Base-by-base conservation (phyloP, 2,329 filamentous ascomycete genomes). In the Aspergillus sp. region DNA sequence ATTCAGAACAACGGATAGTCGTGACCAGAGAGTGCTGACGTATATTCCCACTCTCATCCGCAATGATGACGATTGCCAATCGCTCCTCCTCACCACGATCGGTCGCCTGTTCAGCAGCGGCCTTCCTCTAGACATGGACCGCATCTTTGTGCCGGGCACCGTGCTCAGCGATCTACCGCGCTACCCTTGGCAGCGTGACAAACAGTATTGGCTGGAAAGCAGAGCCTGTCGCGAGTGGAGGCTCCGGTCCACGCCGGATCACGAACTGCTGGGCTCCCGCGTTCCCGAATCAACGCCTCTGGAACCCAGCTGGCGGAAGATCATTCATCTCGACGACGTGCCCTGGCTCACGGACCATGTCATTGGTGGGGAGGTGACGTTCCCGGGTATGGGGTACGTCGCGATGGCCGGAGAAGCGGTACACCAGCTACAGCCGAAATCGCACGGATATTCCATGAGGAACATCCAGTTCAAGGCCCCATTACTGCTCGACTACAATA, bases 261-360 rank as follows among this genome's bases (percentile, higher is more conserved):
- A 75, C 59, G 71, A 74, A 17, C 63, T 75, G 0, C 62, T 75
- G 1, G 73, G 73, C 11, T 64, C 67, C 5, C 69, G 66, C 1
- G 64, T 66, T 7, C 30, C 68, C 5, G 73, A 73, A 19, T 68
- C 67, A 13, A 69, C 67, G 11, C 52, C 61, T 0, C 41, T 68
- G 9, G 67, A 69, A 13, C 70, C 72, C 1, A 61, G 63, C 7
- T 75, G 73, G 73, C 59, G 73, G 3, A 72, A 76, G 38, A 28
- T 69, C 8, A 54, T 77, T 1, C 60, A 66, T 0, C 45, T 72
- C 0, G 58, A 63, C 1, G 65, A 74, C 45, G 63, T 70, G 0
- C 64, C 72, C 0, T 77, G 75, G 75, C 56, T 77, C 9, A 47
- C 52, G 1, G 72, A 76, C 28, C 75, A 77, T 61, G 52, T 65